phyloP scores from a whole-genome alignment of 139 green algal species.

The Parachlorella kessleri region DNA sequence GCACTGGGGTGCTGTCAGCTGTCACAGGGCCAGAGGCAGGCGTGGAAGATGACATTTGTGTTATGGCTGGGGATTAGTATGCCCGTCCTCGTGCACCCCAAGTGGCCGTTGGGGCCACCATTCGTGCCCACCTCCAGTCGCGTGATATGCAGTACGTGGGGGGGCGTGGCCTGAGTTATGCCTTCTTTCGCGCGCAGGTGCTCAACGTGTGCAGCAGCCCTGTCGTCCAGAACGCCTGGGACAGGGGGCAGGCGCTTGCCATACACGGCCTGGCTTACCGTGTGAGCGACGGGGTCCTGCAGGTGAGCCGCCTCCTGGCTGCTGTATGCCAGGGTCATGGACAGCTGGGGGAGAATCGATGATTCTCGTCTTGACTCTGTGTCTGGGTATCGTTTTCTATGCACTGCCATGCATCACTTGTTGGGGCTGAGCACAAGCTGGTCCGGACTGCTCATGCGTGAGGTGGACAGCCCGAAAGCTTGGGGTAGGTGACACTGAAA shows the following conservation, averaged over 20 bases:
- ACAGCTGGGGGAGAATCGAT: not conserved
- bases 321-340: not conserved
- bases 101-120: too few species aligned
- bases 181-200: conserved; percentile 70
- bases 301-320: not conserved
- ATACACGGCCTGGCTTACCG: conserved; percentile 76
- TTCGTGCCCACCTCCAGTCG: too few species aligned
- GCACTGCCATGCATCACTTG: not conserved
- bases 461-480: too few species aligned
- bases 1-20: too few species aligned
- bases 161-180: too few species aligned
- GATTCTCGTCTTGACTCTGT: too few species aligned
- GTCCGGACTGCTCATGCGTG: not conserved
- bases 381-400: not conserved
- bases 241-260: conserved; percentile 63
- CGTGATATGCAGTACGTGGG: too few species aligned
- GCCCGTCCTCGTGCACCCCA: too few species aligned
- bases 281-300: conserved; percentile 59
- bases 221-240: conserved; percentile 78
- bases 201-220: conserved; percentile 78
- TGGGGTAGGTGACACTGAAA: too few species aligned
- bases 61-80: too few species aligned
- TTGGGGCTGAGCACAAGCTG: not conserved
- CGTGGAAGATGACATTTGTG: too few species aligned
- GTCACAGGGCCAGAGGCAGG: too few species aligned